Conservation (phyloP, 371 early-diverging fungal genomes). For the Apophysomyces variabilis region DNA sequence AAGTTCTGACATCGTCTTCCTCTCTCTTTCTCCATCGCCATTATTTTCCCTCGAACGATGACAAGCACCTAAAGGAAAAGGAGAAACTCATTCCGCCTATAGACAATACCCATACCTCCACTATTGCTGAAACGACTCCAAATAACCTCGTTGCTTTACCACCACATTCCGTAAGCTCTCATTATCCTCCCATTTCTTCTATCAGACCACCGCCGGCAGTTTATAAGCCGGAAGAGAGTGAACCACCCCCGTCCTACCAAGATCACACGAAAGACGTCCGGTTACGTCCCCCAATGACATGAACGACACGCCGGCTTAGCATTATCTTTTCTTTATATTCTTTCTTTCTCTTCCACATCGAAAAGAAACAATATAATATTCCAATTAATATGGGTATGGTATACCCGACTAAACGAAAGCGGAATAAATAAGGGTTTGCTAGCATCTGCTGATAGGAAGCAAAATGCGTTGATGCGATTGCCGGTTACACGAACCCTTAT, state of each 20-base stretch:
- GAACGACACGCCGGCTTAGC: slow-evolving; percentile 5
- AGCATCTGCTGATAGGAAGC: background rate
- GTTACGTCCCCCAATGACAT: slow-evolving; percentile 17
- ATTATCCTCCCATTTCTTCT: background rate
- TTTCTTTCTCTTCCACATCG: background rate
- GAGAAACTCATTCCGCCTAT: background rate
- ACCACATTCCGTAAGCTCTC: background rate
- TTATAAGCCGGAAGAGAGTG: background rate
- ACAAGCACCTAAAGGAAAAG: too few relatives aligned
- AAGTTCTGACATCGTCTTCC: background rate
- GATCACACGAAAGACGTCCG: slow-evolving; percentile 27
- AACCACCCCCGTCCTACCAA: slow-evolving; percentile 35
- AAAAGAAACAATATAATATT: background rate
- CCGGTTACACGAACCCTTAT: background rate
- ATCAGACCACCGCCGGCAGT: slow-evolving; percentile 10
- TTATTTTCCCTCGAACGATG: background rate
- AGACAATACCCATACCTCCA: background rate
- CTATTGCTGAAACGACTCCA: background rate
- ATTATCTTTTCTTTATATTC: background rate
- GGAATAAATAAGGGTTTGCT: background rate
- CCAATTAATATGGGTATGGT: background rate
- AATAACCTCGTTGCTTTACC: background rate
- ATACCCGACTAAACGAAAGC: background rate
- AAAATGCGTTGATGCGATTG: background rate
- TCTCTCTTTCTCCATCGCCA: background rate